Evolutionary conservation across 768 basidiomycete species (phyloP).

Genomic region (Multifurca ochricompacta): DNA sequence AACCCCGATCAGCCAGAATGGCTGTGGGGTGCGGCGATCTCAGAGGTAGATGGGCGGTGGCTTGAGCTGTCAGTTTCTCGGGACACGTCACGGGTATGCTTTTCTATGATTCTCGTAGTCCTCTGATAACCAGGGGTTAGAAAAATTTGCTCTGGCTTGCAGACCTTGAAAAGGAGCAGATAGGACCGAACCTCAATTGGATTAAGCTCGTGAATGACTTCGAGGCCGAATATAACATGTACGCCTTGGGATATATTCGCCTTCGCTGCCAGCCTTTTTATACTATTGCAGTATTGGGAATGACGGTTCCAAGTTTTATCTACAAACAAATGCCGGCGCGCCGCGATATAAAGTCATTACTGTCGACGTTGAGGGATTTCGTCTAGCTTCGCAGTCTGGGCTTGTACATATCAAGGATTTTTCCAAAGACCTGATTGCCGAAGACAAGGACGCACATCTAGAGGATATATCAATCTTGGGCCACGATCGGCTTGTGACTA

Average conservation of each 20-base stretch:
- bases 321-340: conserved; percentile 59
- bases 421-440: conserved; percentile 57
- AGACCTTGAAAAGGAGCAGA: conserved; percentile 50
- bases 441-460: conserved; percentile 56
- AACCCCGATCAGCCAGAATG: conserved; percentile 57
- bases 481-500: conserved; percentile 47
- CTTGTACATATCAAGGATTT: conserved; percentile 30
- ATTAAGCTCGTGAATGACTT: conserved; percentile 62
- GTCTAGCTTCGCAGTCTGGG: conserved; percentile 3
- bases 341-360: conserved; percentile 60
- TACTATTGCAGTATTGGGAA: conserved; percentile 47
- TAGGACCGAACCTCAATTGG: conserved; percentile 64
- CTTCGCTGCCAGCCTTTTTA: background rate
- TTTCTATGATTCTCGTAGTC: background rate
- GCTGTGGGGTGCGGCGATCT: conserved; percentile 50
- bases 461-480: conserved; percentile 42
- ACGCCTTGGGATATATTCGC: conserved; percentile 24
- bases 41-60: conserved; percentile 59
- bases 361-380: conserved; percentile 45
- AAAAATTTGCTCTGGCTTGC: conserved; percentile 72
- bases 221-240: conserved; percentile 60
- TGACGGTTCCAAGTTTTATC: conserved; percentile 52
- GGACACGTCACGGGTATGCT: conserved; percentile 54
- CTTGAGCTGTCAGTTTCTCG: conserved; percentile 44
- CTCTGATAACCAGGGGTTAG: conserved; percentile 29